Conservation (phyloP, 257 asterid genomes). For the Pogostemon cablin region DNA sequence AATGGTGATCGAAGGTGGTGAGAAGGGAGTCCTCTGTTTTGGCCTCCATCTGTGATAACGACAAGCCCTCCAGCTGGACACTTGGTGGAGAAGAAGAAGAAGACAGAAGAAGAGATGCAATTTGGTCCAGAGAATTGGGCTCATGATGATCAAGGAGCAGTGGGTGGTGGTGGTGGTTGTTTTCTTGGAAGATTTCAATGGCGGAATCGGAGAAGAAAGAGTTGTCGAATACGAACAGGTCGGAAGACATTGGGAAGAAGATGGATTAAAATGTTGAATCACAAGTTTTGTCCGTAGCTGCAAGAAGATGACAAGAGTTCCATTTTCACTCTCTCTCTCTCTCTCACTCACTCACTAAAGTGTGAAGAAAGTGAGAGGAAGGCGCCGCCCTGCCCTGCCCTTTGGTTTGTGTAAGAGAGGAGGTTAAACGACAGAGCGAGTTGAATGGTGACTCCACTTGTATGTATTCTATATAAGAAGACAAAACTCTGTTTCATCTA, state of each 20-base stretch:
- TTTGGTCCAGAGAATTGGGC: slow-evolving; percentile 38
- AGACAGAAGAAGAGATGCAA: slow-evolving; percentile 47
- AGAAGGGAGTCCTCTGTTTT: slow-evolving; percentile 45
- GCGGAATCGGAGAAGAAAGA: slow-evolving; percentile 50
- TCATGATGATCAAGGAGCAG: slow-evolving; percentile 27
- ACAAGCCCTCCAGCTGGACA: slow-evolving; percentile 53
- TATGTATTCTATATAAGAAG: slow-evolving; percentile 12
- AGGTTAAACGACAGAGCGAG: slow-evolving; percentile 38
- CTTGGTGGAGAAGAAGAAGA: slow-evolving; percentile 77
- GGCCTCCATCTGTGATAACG: slow-evolving; percentile 45
- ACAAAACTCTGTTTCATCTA: no score
- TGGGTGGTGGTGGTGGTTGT: neutral
- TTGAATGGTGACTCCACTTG: slow-evolving; percentile 38
- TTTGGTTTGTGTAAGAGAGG: slow-evolving; percentile 4
- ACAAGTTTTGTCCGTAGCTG: slow-evolving; percentile 39
- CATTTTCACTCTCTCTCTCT: slow-evolving; percentile 31
- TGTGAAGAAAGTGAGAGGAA: slow-evolving; percentile 15
- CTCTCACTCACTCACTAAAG: slow-evolving; percentile 25
- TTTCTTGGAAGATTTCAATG: slow-evolving; percentile 38
- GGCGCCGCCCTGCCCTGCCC: slow-evolving; percentile 25
- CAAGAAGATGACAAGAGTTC: slow-evolving; percentile 56
- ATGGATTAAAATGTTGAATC: slow-evolving; percentile 30
- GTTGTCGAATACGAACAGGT: slow-evolving; percentile 56
- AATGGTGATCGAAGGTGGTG: slow-evolving; percentile 32
- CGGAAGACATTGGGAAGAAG: slow-evolving; percentile 65